Evolutionary conservation across 176 grass and related monocot genomes (phyloP).

Genomic region (Aechmea fasciata): DNA sequence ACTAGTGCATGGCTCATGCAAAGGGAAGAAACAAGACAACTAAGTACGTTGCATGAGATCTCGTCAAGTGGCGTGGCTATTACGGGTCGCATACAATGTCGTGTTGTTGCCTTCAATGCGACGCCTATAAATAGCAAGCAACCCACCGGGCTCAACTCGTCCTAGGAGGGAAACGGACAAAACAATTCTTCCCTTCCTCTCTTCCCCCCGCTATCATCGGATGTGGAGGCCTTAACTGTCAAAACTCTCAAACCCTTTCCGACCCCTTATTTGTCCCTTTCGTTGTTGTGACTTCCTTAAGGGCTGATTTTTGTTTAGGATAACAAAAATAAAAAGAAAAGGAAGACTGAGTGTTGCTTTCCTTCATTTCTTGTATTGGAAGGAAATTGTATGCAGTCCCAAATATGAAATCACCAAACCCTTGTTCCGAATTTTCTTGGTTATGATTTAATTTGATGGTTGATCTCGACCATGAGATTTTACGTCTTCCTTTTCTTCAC

Average conservation of each 20-base stretch:
- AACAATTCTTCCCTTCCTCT: not conserved
- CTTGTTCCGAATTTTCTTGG: too few species aligned
- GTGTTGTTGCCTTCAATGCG: not conserved
- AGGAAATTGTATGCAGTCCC: not conserved
- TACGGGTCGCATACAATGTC: slow-evolving; percentile 20
- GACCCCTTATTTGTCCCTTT: not conserved
- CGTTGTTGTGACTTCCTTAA: slow-evolving; percentile 8
- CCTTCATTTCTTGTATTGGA: not conserved
- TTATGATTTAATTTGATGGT: too few species aligned
- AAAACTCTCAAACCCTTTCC: not conserved
- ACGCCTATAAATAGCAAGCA: slow-evolving; percentile 1
- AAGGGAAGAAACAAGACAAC: slow-evolving; percentile 29
- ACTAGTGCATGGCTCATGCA: slow-evolving; percentile 32
- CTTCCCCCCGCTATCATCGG: not conserved
- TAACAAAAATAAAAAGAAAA: too few species aligned
- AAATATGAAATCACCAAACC: not conserved
- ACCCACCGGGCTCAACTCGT: not conserved
- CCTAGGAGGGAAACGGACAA: not conserved
- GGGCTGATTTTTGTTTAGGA: not conserved
- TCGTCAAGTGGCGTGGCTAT: slow-evolving; percentile 21
- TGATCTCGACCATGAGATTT: too few species aligned
- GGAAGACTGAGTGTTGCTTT: not conserved
- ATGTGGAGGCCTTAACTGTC: slow-evolving; percentile 1
- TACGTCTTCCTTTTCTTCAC: too few species aligned
- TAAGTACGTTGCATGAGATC: not conserved